Evolutionary conservation across 2,329 filamentous ascomycete genomes (phyloP).

Genomic region (Talaromyces sp.): DNA sequence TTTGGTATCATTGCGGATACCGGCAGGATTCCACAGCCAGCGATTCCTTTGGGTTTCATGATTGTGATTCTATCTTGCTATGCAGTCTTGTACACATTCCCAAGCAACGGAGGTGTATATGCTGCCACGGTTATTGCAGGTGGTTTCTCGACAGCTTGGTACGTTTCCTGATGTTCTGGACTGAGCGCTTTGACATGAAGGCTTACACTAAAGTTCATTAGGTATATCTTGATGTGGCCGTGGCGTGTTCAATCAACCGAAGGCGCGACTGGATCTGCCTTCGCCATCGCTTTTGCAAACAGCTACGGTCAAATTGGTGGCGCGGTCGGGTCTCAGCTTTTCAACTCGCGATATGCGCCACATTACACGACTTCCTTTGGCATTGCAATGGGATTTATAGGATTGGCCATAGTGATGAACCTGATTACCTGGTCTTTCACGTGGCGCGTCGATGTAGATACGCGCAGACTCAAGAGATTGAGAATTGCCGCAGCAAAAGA

Average conservation of each 20-base stretch:
- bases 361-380: conserved; percentile 21
- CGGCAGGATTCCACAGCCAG: conserved; percentile 41
- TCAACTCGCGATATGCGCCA: conserved; percentile 22
- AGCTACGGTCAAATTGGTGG: conserved; percentile 24
- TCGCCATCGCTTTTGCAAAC: conserved; percentile 23
- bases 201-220: neutral
- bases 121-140: neutral
- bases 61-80: conserved; percentile 46
- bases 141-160: neutral
- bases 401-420: neutral
- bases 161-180: neutral
- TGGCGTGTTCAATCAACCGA: neutral
- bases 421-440: neutral
- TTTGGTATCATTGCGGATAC: conserved; percentile 46
- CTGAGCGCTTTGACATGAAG: neutral
- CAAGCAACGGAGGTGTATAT: neutral
- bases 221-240: neutral
- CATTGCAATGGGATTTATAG: conserved; percentile 18
- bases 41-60: conserved; percentile 45
- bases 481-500: neutral
- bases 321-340: conserved; percentile 21
- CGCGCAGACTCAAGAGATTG: neutral
- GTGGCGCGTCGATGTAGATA: neutral
- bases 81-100: neutral
- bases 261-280: neutral